Percentiles rank a stretch among this genome's conserved stretches.
These are phyloP conservation scores for Colletotrichum tabaci DNA, from an alignment of 2,329 filamentous ascomycete species.

Conservation along the genomic window DNA sequence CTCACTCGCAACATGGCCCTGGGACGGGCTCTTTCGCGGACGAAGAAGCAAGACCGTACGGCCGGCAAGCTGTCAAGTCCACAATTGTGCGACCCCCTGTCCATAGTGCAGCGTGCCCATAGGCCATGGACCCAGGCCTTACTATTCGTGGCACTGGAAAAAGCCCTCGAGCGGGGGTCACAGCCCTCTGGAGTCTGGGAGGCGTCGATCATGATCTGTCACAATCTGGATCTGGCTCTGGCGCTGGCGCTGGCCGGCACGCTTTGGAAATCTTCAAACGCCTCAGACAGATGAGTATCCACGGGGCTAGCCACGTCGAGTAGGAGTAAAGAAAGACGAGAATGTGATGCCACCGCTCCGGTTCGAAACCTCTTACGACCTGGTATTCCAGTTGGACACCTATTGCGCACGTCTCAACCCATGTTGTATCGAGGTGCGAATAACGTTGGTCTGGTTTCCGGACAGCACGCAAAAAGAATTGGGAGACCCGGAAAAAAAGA, in stretches of 20 bases:
- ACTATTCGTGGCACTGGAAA: slow-evolving; percentile 20
- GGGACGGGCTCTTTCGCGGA: slow-evolving; percentile 9
- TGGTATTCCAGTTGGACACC: slow-evolving; percentile 11
- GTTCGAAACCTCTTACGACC: not conserved
- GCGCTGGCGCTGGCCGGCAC: not conserved
- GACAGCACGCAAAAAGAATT: not conserved
- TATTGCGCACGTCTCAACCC: slow-evolving; percentile 19
- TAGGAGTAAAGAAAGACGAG: not conserved
- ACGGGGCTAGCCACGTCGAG: slow-evolving; percentile 12
- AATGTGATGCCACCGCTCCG: not conserved
- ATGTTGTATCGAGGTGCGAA: slow-evolving; percentile 20
- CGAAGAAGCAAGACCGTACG: slow-evolving; percentile 38
- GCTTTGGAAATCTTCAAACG: slow-evolving; percentile 22
- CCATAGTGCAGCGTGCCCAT: slow-evolving; percentile 19
- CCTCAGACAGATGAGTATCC: slow-evolving; percentile 24
- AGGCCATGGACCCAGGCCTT: slow-evolving; percentile 18
- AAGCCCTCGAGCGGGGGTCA: slow-evolving; percentile 24
- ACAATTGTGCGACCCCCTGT: slow-evolving; percentile 33
- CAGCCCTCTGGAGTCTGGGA: slow-evolving; percentile 25
- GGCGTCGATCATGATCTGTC: slow-evolving; percentile 44
- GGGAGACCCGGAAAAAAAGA: too few relatives aligned
- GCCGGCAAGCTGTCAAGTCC: slow-evolving; percentile 36
- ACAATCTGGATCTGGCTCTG: slow-evolving; percentile 42
- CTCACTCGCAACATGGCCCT: slow-evolving; percentile 28
- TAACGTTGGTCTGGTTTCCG: not conserved